Evolutionary conservation across 495 filamentous ascomycete species (phyloP).

Genomic region (Penicillium paradoxum): DNA sequence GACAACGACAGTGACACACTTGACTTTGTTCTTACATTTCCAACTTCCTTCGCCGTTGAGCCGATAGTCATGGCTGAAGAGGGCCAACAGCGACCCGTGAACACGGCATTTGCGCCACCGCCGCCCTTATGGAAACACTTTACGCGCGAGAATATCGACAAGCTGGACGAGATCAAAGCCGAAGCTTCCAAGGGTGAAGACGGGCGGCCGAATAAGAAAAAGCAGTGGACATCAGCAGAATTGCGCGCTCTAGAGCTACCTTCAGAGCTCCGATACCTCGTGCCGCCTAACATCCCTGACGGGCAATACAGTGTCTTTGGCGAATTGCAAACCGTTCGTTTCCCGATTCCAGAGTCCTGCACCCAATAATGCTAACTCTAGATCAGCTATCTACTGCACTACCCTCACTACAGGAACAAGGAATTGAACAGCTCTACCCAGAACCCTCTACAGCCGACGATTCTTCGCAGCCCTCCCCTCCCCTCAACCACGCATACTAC

Average conservation of each 20-base stretch:
- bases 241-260: slow-evolving; percentile 60
- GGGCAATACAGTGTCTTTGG: slow-evolving; percentile 72
- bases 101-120: slow-evolving; percentile 71
- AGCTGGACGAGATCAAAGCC: slow-evolving; percentile 52
- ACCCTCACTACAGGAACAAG: slow-evolving; percentile 61
- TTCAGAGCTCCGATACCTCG: slow-evolving; percentile 67
- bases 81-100: slow-evolving; percentile 43
- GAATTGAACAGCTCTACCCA: slow-evolving; percentile 66
- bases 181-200: slow-evolving; percentile 38
- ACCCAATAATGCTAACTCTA: background rate
- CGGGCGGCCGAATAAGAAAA: slow-evolving; percentile 27
- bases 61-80: slow-evolving; percentile 45
- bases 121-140: slow-evolving; percentile 90
- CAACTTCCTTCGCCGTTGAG: background rate
- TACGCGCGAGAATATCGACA: slow-evolving; percentile 68
- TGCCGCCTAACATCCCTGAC: slow-evolving; percentile 76
- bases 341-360: background rate
- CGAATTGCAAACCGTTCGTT: slow-evolving; percentile 55
- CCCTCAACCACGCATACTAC: slow-evolving; percentile 65
- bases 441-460: slow-evolving; percentile 37
- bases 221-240: slow-evolving; percentile 37
- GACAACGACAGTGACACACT: background rate
- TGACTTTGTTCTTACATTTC: background rate
- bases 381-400: slow-evolving; percentile 54
- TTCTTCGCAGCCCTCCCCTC: slow-evolving; percentile 33